Conservation (phyloP, 352 stramenopile species). For the Phytophthora ramorum region DNA sequence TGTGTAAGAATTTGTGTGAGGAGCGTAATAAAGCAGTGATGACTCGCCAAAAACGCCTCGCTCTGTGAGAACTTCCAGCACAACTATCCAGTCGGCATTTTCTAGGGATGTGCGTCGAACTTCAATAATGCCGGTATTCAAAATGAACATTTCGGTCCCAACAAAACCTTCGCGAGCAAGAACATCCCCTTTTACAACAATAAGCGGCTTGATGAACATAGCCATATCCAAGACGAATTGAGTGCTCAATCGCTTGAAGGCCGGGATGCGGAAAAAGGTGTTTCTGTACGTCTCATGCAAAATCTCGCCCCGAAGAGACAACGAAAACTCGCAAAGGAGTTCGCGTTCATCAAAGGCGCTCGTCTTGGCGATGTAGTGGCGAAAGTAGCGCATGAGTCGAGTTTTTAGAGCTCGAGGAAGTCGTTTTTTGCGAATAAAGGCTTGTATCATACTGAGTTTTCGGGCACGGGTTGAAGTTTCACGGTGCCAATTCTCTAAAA, state of each 20-base stretch:
- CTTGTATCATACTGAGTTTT: conserved; percentile 71
- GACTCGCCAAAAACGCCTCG: conserved; percentile 74
- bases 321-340: conserved; percentile 77
- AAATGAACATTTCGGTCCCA: conserved; percentile 85
- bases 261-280: conserved; percentile 78
- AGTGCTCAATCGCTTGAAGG: conserved; percentile 69
- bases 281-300: conserved; percentile 80
- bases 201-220: conserved; percentile 87
- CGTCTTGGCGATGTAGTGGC: conserved; percentile 82
- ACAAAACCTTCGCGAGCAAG: conserved; percentile 69
- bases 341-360: conserved; percentile 80
- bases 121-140: conserved; percentile 80
- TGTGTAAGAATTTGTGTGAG: conserved; percentile 80
- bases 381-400: conserved; percentile 75
- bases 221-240: conserved; percentile 88
- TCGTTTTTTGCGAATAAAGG: conserved; percentile 69
- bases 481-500: conserved; percentile 81
- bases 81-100: conserved; percentile 69
- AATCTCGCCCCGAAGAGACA: conserved; percentile 78
- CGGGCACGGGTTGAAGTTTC: conserved; percentile 57
- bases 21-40: conserved; percentile 75
- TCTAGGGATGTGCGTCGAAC: conserved; percentile 60
- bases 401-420: conserved; percentile 60
- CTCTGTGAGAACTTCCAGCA: conserved; percentile 78
- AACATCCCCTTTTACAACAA: conserved; percentile 70